Conservation (phyloP, 192 early-diverging fungal species). For the Chytriomyces sp. region DNA sequence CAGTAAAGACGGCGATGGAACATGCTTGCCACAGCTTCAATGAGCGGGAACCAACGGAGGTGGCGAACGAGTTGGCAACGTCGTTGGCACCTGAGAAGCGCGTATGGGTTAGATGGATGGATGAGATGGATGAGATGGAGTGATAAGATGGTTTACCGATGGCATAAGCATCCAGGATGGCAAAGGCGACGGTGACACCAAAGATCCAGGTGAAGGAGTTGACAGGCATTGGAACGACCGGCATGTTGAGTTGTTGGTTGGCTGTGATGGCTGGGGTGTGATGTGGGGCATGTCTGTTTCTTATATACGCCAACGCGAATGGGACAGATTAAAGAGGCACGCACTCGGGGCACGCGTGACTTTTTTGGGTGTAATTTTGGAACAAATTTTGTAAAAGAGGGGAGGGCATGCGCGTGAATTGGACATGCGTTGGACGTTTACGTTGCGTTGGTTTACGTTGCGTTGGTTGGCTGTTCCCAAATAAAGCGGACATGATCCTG, state of each 20-base stretch:
- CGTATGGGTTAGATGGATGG: neutral
- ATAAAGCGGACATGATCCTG: too few species aligned
- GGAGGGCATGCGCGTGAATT: too few species aligned
- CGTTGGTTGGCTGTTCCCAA: too few species aligned
- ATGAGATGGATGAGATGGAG: too few species aligned
- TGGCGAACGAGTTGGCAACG: conserved; percentile 88
- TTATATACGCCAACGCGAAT: too few species aligned
- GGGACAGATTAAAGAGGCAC: too few species aligned
- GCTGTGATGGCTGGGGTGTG: neutral
- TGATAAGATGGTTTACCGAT: conserved; percentile 58
- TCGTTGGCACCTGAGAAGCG: conserved; percentile 67
- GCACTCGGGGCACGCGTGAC: too few species aligned
- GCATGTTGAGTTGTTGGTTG: neutral
- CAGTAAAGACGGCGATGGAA: conserved; percentile 81
- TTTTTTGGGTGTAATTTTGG: too few species aligned
- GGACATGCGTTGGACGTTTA: too few species aligned
- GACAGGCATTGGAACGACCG: conserved; percentile 2
- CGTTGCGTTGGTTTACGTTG: too few species aligned
- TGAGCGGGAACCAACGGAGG: conserved; percentile 81
- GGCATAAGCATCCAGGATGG: conserved; percentile 75
- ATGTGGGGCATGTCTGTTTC: too few species aligned
- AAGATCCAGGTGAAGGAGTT: conserved; percentile 63
- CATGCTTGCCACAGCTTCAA: conserved; percentile 75
- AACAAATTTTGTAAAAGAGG: too few species aligned
- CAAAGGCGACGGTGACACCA: conserved; percentile 64